A percentile compares a stretch with the other conserved stretches of the same genome.
phyloP scores from a whole-genome alignment of 1,139 yeast genomes.

The Geotrichum klebahnii region DNA sequence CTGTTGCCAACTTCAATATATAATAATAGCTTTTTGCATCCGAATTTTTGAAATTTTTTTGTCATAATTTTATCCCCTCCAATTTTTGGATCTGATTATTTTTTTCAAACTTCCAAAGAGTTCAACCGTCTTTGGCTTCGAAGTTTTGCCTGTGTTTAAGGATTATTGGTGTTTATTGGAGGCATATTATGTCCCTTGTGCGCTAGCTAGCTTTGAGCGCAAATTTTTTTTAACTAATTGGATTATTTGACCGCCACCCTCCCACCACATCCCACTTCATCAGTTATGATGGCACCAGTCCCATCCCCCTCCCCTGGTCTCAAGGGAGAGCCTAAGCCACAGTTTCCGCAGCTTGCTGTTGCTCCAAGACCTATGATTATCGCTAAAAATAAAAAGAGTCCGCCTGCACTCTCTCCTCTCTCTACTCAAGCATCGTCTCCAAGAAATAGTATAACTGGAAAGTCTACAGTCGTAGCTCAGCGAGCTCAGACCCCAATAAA shows the following conservation, averaged over 20 bases:
- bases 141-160: too few relatives aligned
- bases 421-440: not conserved
- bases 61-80: slow-evolving; percentile 3
- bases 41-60: slow-evolving; percentile 1
- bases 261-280: not conserved
- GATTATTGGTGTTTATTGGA: too few relatives aligned
- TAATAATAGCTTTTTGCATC: not conserved
- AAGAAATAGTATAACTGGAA: not conserved
- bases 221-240: too few relatives aligned
- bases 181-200: too few relatives aligned
- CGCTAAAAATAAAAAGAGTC: not conserved
- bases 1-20: slow-evolving; percentile 1
- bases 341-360: not conserved
- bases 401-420: not conserved
- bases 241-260: too few relatives aligned
- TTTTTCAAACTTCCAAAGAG: not conserved
- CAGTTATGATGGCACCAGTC: not conserved
- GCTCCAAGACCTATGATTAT: not conserved
- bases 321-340: not conserved
- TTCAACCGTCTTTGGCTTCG: not conserved
- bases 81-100: not conserved
- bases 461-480: not conserved
- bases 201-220: too few relatives aligned
- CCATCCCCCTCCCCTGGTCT: not conserved
- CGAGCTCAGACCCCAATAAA: not conserved